Evolutionary conservation across 768 basidiomycete genomes (phyloP), one percentile per base, ranked within the genome.

Genomic region (Collybia sordida): DNA sequence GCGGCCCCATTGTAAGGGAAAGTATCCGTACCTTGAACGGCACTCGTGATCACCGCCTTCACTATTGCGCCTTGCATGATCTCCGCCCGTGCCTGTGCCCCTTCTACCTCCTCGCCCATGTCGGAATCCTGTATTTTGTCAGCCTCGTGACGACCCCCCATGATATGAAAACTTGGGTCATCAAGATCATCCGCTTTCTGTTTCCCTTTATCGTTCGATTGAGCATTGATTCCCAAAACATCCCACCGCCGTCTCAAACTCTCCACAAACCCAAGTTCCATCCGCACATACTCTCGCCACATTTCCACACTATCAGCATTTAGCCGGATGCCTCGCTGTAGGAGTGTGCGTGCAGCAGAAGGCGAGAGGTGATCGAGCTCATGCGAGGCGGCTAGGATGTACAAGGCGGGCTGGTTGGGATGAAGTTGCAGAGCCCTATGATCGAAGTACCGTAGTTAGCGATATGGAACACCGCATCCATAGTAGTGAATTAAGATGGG

Each of bases 201-300:
- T 47, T 59, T 56, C 15, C 58, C 67, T 41, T 63, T 60, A 15
- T 59, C 65, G 39, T 69, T 70, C 14, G 54, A 63, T 43, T 71
- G 63, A 18, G 55, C 47, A 39, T 58, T 58, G 45, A 95, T 85
- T 6, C 93, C 93, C 17, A 96, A 72, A 6, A 90, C 72, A 39
- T 75, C 82, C 92, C 91, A 93, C 45, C 93, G 75, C 55, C 89
- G 72, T 34, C 89, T 73, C 42, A 95, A 69, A 12, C 80, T 81
- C 70, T 96, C 93, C 6, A 92, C 73, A 65, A 91, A 96, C 2
- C 85, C 84, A 4, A 95, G 69, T 64, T 98, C 94, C 82, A 97
- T 91, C 63, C 85, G 85, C 55, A 93, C 83, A 63, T 94, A 96
- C 66, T 95, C 93, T 18, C 75, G 75, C 94, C 94, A 98, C 67